A percentile compares a stretch with the other conserved stretches of the same genome.
phyloP scores from a whole-genome alignment of 2,329 filamentous ascomycete genomes.

The Neofusicoccum kwambonambiense region DNA sequence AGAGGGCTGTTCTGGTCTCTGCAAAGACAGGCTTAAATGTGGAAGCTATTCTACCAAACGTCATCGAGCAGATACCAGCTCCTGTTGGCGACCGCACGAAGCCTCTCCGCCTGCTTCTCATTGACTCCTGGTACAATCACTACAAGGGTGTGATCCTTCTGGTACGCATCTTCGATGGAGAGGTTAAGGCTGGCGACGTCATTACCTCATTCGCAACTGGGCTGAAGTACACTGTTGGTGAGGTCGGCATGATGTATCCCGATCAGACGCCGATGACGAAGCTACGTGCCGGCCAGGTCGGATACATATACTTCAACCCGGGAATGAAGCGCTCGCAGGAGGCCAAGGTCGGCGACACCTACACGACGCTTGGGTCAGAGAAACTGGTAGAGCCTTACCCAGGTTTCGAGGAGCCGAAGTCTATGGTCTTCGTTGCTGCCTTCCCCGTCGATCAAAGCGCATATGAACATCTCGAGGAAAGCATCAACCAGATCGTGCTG shows the following conservation, averaged over 20 bases:
- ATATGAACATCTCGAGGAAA: slow-evolving; percentile 84
- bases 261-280: slow-evolving; percentile 76
- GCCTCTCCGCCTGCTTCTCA: slow-evolving; percentile 79
- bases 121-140: slow-evolving; percentile 98
- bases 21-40: slow-evolving; percentile 95
- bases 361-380: slow-evolving; percentile 77
- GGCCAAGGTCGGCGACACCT: slow-evolving; percentile 94
- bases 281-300: slow-evolving; percentile 88
- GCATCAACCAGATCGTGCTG: slow-evolving; percentile 87
- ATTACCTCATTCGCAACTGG: slow-evolving; percentile 87
- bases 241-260: slow-evolving; percentile 96
- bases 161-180: slow-evolving; percentile 87
- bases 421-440: slow-evolving; percentile 98
- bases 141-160: slow-evolving; percentile 92
- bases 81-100: slow-evolving; percentile 71
- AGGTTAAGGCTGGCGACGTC: slow-evolving; percentile 76
- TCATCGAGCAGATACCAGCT: slow-evolving; percentile 80
- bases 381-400: slow-evolving; percentile 75
- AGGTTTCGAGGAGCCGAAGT: slow-evolving; percentile 94
- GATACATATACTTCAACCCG: slow-evolving; percentile 95
- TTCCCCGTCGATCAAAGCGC: slow-evolving; percentile 91
- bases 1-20: slow-evolving; percentile 74
- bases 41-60: slow-evolving; percentile 74
- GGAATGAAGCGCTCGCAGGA: slow-evolving; percentile 97
- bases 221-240: slow-evolving; percentile 86